Evolutionary conservation across 2,329 filamentous ascomycete species (phyloP).

Genomic region (Penicillium glabrum): DNA sequence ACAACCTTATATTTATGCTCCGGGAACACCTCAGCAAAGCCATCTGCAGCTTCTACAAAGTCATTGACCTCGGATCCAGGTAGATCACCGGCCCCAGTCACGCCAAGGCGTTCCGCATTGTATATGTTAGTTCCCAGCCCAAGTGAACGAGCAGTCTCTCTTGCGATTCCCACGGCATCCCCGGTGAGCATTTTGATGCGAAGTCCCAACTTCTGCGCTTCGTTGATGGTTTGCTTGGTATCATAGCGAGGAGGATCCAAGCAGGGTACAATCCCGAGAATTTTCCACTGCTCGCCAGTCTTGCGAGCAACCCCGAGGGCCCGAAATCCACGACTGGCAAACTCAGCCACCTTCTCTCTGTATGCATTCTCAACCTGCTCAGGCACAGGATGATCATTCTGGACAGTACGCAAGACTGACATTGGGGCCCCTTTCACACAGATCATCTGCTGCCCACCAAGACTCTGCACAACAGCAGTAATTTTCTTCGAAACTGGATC

Average conservation of each 20-base stretch:
- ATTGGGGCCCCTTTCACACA: conserved; percentile 91
- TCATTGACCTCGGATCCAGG: conserved; percentile 91
- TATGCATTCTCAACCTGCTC: conserved; percentile 77
- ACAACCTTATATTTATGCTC: conserved; percentile 96
- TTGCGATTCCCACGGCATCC: conserved; percentile 89
- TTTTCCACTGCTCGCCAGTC: conserved; percentile 81
- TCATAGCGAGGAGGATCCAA: conserved; percentile 88
- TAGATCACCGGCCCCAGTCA: conserved; percentile 88
- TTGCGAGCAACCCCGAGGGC: conserved; percentile 92
- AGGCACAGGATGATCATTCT: conserved; percentile 78
- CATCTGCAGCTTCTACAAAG: conserved; percentile 92
- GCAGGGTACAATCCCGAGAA: conserved; percentile 93
- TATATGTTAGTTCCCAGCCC: conserved; percentile 92
- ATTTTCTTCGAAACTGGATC: conserved; percentile 95
- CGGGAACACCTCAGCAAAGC: conserved; percentile 91
- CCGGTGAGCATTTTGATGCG: conserved; percentile 96
- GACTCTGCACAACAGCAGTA: conserved; percentile 77
- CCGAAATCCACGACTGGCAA: conserved; percentile 89
- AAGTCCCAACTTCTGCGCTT: conserved; percentile 82
- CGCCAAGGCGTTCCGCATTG: conserved; percentile 88
- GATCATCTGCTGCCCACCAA: conserved; percentile 77
- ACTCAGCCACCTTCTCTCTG: conserved; percentile 90
- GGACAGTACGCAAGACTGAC: conserved; percentile 82
- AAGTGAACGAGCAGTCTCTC: conserved; percentile 87
- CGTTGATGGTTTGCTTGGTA: conserved; percentile 84